Evolutionary conservation across 108 stramenopile species (phyloP), one percentile per base, ranked within the genome.

Genomic region (Pelagomonas calceolata): DNA sequence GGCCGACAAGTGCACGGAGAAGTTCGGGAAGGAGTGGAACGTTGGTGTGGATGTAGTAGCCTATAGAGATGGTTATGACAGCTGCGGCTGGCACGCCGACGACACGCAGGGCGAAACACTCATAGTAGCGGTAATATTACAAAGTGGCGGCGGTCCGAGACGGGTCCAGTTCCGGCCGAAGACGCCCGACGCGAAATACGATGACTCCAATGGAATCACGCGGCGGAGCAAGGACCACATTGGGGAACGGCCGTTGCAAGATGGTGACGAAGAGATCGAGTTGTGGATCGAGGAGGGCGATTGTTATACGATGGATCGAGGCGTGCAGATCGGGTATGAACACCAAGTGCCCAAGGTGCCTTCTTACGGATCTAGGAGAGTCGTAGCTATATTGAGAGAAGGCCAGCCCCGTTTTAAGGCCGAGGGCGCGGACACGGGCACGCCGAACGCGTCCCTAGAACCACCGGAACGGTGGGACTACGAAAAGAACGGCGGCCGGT

Each of bases 101-200:
- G 65, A 73, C 66, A 73, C 60, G 66, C 72, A 73, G 39, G 72
- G 66, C 32, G 72, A 73, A 66, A 66, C 43, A 10, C 36, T 31
- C 33, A 66, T 73, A 34, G 29, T 73, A 0, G 34, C 36, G 33
- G 34, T 73, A 17, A 66, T 73, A 9, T 34, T 73, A 10, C 66
- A 73, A 43, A 45, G 34, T n/a, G 43, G 35, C 64, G 72, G n/a
- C 21, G 21, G 26, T 17, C 4, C 65, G 31, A 17, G 72, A 39
- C 72, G 64, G n/a, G 65, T 73, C 9, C 43, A 45, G 26, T 10
- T 73, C 36, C 60, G 66, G 18, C 72, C 72, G 5, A 73, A 73
- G 65, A 9, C 4, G 16, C 36, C 64, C 0, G n/a, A 29, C 21
- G 12, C 5, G 39, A 43, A 43, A 12, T 29, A 46, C 39, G 21